Percentiles rank a stretch among this genome's conserved stretches.
phyloP scores from a whole-genome alignment of 2,329 filamentous ascomycete species.

The Phaeosphaeriaceae sp. region DNA sequence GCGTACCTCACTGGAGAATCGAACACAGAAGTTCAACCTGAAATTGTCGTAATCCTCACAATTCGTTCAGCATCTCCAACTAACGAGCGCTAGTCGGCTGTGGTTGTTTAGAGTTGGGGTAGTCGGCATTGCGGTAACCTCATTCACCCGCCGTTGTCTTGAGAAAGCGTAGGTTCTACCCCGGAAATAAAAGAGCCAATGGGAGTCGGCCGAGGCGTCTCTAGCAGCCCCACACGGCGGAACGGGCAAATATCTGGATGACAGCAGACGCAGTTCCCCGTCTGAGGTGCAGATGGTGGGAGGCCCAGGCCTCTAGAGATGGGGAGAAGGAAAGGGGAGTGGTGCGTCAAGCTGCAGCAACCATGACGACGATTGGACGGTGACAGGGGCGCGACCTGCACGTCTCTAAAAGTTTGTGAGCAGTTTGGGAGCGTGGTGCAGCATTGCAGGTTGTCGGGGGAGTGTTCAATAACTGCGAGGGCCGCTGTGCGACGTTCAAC shows the following conservation, averaged over 20 bases:
- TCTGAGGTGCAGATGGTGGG: slow-evolving; percentile 27
- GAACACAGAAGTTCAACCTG: too few species aligned
- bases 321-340: slow-evolving; percentile 12
- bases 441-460: slow-evolving; percentile 16
- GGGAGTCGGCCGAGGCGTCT: neutral
- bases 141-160: neutral
- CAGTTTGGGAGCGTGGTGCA: slow-evolving; percentile 1
- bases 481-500: slow-evolving; percentile 17
- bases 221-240: slow-evolving; percentile 15
- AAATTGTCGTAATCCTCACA: neutral
- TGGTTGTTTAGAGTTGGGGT: slow-evolving; percentile 13
- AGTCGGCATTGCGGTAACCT: slow-evolving; percentile 14
- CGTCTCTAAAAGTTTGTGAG: slow-evolving; percentile 15
- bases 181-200: neutral
- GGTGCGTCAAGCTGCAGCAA: slow-evolving; percentile 16
- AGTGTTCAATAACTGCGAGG: slow-evolving; percentile 6
- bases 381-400: slow-evolving; percentile 22
- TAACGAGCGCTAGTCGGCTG: slow-evolving; percentile 12
- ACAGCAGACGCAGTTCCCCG: slow-evolving; percentile 10
- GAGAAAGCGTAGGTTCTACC: neutral
- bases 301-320: slow-evolving; percentile 29
- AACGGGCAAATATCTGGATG: slow-evolving; percentile 14
- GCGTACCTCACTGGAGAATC: neutral
- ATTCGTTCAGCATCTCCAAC: neutral
- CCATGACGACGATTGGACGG: slow-evolving; percentile 22